Evolutionary conservation across 2,329 filamentous ascomycete species (phyloP), one percentile per base, ranked within the genome.

Genomic region (Diaporthe sp.): DNA sequence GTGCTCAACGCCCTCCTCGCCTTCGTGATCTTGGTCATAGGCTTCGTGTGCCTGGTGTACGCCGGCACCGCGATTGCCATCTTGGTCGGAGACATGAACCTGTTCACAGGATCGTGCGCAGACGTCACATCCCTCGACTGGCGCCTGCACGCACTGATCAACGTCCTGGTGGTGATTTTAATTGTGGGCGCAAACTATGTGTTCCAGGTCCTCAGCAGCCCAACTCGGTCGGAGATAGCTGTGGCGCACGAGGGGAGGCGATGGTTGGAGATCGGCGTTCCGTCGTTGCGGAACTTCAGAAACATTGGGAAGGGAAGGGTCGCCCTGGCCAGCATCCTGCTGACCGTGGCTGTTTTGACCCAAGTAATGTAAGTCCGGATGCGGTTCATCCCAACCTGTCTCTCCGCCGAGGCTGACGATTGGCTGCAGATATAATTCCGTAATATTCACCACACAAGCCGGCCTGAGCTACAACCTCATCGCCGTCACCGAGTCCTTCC

Each of bases 251-350:
- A 81, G 15, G 82, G 81, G 47, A 84, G 82, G 77, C 82, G 79
- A 60, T 90, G 88, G 89, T 80, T 91, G 70, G 88, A 91, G 76
- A 87, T 91, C 39, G 89, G 89, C 9, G 83, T 90, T 25, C 87
- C 88, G 9, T 90, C 89, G 15, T 70, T 90, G 39, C 85, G 88
- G 67, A 91, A 91, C 77, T 80, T 90, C 3, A 73, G 77, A 17
- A 80, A 85, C 71, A 86, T 90, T 72, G 85, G 86, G 22, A 80
- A 80, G n/a, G 81, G 83, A 20, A 82, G 88, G 74, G 82, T 83
- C 31, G 58, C 84, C 20, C 73, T 89, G 72, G 85, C 85, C 51
- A 79, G 81, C 49, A 76, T 85, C 53, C 79, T 88, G 47, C 80
- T 90, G 61, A 68, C 85, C 37, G 80, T 84, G 74, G 87, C 88